Evolutionary conservation across 257 asterid species (phyloP).

Genomic region (Solanum sparsipilum): DNA sequence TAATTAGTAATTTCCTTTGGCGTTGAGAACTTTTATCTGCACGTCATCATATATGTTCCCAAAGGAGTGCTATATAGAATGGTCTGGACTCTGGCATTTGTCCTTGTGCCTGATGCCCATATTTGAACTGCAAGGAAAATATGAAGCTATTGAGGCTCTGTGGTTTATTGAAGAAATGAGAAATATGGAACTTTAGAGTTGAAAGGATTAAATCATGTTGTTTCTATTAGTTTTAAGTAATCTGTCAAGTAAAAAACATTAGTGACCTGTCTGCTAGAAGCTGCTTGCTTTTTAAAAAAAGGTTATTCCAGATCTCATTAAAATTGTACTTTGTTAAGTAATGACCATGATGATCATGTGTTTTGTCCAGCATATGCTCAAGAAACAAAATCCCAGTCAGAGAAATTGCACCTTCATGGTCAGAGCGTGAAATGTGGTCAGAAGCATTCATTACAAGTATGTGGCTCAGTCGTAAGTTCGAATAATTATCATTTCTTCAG

Average conservation of each 20-base stretch:
- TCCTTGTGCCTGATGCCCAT: background rate
- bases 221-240: background rate
- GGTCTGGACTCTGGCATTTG: background rate
- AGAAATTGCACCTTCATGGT: constrained; percentile 92
- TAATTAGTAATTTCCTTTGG: background rate
- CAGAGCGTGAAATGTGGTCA: constrained; percentile 52
- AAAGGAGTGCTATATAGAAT: background rate
- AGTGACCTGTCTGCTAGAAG: background rate
- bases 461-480: constrained; percentile 5
- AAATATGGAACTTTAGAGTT: background rate
- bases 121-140: background rate
- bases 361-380: constrained; percentile 54
- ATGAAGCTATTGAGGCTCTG: background rate
- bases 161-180: background rate
- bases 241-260: background rate
- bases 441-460: constrained; percentile 88
- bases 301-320: background rate
- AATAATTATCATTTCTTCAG: background rate
- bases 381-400: constrained; percentile 50
- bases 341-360: background rate
- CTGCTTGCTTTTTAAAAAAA: background rate
- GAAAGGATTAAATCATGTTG: background rate
- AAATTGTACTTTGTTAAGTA: background rate
- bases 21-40: background rate
- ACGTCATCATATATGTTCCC: background rate